phyloP scores from a whole-genome alignment of 139 green algal genomes.

The Diplosphaera chodatii region DNA sequence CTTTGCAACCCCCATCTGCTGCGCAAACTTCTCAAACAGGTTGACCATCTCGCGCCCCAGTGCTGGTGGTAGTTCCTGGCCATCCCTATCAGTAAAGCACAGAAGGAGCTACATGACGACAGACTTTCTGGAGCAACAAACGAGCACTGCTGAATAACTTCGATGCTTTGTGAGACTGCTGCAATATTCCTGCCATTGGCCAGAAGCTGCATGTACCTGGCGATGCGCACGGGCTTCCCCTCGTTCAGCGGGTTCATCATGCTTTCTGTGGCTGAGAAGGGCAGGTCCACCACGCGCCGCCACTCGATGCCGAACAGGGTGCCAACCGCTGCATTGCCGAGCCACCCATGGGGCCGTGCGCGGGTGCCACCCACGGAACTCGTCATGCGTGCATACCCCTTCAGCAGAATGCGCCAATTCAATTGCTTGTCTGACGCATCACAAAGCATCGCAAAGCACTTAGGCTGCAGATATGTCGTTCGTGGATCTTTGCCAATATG shows the following conservation, averaged over 20 bases:
- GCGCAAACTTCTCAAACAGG: constrained; percentile 49
- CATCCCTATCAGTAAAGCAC: constrained; percentile 43
- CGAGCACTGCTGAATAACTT: too few relatives aligned
- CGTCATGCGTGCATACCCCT: constrained; percentile 62
- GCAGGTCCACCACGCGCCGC: constrained; percentile 43
- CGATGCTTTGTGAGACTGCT: too few relatives aligned
- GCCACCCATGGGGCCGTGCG: constrained; percentile 10
- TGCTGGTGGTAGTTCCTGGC: constrained; percentile 55
- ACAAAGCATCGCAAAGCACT: too few relatives aligned
- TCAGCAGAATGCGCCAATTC: not conserved
- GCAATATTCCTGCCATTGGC: too few relatives aligned
- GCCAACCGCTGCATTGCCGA: constrained; percentile 13
- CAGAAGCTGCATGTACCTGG: too few relatives aligned
- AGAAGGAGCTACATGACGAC: too few relatives aligned
- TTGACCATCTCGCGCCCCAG: constrained; percentile 43
- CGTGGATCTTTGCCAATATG: too few relatives aligned
- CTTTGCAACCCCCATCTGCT: constrained; percentile 10
- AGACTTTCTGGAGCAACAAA: too few relatives aligned
- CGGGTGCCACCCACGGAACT: constrained; percentile 15
- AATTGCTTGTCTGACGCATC: too few relatives aligned
- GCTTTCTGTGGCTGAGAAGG: constrained; percentile 26
- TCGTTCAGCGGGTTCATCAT: constrained; percentile 63
- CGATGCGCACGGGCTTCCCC: constrained; percentile 50
- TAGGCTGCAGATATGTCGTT: too few relatives aligned
- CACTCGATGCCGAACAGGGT: constrained; percentile 58